Conservation (phyloP, 768 basidiomycete species). For the Boletus rex-veris region DNA sequence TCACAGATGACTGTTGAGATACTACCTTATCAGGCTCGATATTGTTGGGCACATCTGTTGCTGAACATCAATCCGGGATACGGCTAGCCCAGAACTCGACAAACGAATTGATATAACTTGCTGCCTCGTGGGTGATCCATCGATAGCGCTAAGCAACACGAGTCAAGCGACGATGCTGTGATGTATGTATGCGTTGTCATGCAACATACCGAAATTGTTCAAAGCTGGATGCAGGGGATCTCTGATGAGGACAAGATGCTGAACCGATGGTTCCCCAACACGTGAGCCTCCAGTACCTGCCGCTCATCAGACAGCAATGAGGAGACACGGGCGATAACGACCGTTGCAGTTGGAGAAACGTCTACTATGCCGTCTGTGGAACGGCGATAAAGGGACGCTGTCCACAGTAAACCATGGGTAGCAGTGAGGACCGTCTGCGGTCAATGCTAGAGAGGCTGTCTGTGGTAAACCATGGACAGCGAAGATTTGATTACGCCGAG, state of each 20-base stretch:
- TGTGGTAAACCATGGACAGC: too few relatives aligned
- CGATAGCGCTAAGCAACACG: constrained; percentile 53
- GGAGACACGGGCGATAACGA: too few relatives aligned
- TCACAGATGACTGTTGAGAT: accelerated
- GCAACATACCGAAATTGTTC: constrained; percentile 53
- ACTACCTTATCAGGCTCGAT: constrained; percentile 43
- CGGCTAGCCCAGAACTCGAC: constrained; percentile 49
- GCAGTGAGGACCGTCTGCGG: too few relatives aligned
- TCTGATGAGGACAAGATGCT: constrained; percentile 78
- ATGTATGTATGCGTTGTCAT: neutral
- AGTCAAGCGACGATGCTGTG: neutral
- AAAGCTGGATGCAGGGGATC: constrained; percentile 70
- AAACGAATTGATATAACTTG: constrained; percentile 62
- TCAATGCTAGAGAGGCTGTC: constrained; percentile 30
- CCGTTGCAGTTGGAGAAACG: too few relatives aligned
- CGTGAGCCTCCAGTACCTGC: constrained; percentile 77
- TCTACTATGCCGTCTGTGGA: too few relatives aligned
- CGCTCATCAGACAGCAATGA: constrained; percentile 18
- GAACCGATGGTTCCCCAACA: constrained; percentile 59
- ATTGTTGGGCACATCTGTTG: constrained; percentile 72
- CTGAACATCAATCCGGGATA: constrained; percentile 72
- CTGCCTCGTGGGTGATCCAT: constrained; percentile 58
- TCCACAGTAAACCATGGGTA: too few relatives aligned
- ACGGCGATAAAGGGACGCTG: too few relatives aligned
- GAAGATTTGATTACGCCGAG: too few relatives aligned